Evolutionary conservation across 2,329 filamentous ascomycete species (phyloP).

Genomic region (Ophiostoma novo-ulmi): DNA sequence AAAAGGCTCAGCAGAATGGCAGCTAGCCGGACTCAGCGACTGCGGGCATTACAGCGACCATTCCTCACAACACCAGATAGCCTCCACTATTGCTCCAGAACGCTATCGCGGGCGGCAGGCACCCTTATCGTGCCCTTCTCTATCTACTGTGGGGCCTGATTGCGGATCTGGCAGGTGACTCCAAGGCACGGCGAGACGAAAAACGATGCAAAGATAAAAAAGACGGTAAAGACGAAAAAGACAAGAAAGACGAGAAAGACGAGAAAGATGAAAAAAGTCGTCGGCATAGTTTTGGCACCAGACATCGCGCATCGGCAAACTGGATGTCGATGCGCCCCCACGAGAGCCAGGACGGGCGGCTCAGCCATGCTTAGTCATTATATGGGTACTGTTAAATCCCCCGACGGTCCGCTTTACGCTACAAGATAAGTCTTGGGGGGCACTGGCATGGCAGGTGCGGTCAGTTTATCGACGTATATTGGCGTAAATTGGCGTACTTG

Average conservation of each 20-base stretch:
- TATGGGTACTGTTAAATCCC: not conserved
- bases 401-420: not conserved
- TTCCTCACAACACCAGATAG: not conserved
- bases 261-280: not conserved
- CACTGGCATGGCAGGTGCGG: not conserved
- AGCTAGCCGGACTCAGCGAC: not conserved
- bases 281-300: too few species aligned
- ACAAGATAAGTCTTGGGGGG: not conserved
- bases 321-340: not conserved
- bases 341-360: not conserved
- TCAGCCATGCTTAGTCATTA: not conserved
- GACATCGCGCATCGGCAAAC: not conserved
- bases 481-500: not conserved
- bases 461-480: not conserved
- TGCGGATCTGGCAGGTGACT: conserved; percentile 5
- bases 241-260: not conserved
- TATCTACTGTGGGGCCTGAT: not conserved
- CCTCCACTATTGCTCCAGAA: not conserved
- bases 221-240: not conserved
- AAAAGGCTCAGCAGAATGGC: conserved; percentile 12
- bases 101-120: not conserved
- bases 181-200: not conserved
- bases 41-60: not conserved
- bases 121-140: not conserved
- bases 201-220: not conserved